Base-by-base conservation (phyloP, 1,284 basidiomycete genomes). In the Vanrija pseudolonga region DNA sequence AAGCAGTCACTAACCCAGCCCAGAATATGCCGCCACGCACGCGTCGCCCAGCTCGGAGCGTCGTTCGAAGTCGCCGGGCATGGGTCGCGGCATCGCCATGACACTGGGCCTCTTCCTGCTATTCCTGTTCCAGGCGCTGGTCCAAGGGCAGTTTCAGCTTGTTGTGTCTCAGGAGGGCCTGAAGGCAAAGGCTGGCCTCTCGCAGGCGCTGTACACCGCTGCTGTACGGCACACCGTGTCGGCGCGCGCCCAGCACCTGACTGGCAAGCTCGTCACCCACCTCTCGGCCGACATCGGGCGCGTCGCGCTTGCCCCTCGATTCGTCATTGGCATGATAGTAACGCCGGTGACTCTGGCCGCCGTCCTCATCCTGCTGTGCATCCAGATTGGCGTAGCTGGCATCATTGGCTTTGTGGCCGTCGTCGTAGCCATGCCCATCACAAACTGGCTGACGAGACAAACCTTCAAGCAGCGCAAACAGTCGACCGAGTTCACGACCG, bases 321-420 rank as follows among this genome's bases (percentile, higher is more conserved):
- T 32, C n/a, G 8, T 14, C 24, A 26, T 9, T n/a, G n/a, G 24
- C 24, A 26, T 32, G 32, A 9, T 32, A 12, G 32, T 32, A 12
- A 14, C 32, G 12, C 26, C 11, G 26, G 26, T 26, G 26, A 14
- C 20, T 42, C 57, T 71, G 60, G 71, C 63, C 59, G 73, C 66
- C 55, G 76, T 67, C 59, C 64, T 68, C 61, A 6, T 17, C 48
- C 45, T 20, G 14, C 40, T 47, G 14, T 46, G 48, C 7, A 6
- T 54, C 19, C 60, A 85, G 82, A 80, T 89, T 40, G 86, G 86
- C 1, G 83, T 84, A 0, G 84, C 85, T 0, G 85, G 86, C 0
- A 77, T 89, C 7, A 84, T 85, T 3, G 87, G 87, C 1, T 86
- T 89, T 67, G 81, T 82, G 1, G 76, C 89, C 7, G 84, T 89